These are phyloP conservation scores for Lentinula sp. DNA, from an alignment of 768 basidiomycete species.

Conservation along the genomic window DNA sequence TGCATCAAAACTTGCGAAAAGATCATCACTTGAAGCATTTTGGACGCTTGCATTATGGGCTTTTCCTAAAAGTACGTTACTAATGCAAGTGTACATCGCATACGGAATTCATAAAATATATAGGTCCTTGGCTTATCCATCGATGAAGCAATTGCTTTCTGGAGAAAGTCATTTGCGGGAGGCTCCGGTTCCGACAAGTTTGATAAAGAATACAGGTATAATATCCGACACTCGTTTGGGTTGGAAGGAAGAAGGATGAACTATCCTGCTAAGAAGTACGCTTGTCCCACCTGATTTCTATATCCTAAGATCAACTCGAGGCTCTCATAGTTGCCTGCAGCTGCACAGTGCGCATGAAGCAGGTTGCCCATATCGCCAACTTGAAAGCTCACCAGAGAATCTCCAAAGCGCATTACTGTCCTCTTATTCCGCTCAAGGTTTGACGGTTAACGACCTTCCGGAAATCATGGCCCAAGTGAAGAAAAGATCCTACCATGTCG, in stretches of 20 bases:
- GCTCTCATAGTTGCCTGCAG: slow-evolving; percentile 78
- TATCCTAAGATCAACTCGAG: slow-evolving; percentile 7
- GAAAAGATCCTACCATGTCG: slow-evolving; percentile 82
- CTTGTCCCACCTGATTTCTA: not conserved
- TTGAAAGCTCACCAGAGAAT: slow-evolving; percentile 60
- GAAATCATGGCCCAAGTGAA: slow-evolving; percentile 83
- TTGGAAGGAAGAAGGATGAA: slow-evolving; percentile 93
- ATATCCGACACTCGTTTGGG: slow-evolving; percentile 93
- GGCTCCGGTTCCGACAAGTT: slow-evolving; percentile 83
- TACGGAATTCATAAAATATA: not conserved
- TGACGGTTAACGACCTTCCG: slow-evolving; percentile 62
- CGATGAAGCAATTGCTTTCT: slow-evolving; percentile 91
- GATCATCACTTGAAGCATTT: slow-evolving; percentile 91
- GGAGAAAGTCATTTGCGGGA: slow-evolving; percentile 77
- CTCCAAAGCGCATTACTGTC: slow-evolving; percentile 71
- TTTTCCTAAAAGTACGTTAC: slow-evolving; percentile 83
- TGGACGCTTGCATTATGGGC: slow-evolving; percentile 83
- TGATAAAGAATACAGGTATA: slow-evolving; percentile 97
- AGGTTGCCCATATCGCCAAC: slow-evolving; percentile 93
- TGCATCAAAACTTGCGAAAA: slow-evolving; percentile 72
- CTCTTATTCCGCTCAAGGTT: slow-evolving; percentile 56
- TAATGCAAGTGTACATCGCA: not conserved
- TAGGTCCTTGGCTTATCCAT: slow-evolving; percentile 90
- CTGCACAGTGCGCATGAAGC: slow-evolving; percentile 72
- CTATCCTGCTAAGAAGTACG: slow-evolving; percentile 86